These are phyloP conservation scores for Corylus heterophylla DNA, from an alignment of 306 rosid genomes.

Conservation along the genomic window DNA sequence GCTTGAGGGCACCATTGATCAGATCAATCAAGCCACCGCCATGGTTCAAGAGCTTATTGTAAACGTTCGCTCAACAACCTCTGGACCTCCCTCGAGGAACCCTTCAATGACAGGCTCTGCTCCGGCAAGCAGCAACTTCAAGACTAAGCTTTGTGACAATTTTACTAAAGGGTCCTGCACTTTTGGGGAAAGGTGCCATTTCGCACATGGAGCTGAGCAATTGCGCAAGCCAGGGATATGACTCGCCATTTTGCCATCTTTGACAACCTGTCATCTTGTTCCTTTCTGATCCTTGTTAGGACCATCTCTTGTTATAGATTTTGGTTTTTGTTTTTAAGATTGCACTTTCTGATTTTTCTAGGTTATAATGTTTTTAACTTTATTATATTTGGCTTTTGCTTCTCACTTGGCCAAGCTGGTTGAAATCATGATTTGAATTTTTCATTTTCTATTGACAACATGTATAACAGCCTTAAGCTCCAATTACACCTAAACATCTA, in stretches of 20 bases:
- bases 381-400: neutral
- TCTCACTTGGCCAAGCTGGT: neutral
- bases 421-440: neutral
- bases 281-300: neutral
- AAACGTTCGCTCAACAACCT: constrained; percentile 57
- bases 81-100: constrained; percentile 49
- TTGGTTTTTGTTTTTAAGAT: neutral
- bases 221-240: constrained; percentile 58
- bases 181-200: constrained; percentile 85
- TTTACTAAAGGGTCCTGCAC: constrained; percentile 75
- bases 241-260: neutral
- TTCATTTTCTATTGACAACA: neutral
- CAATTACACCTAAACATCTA: too few relatives aligned
- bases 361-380: neutral
- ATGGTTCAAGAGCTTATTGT: constrained; percentile 81
- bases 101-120: constrained; percentile 27
- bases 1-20: constrained; percentile 81
- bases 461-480: too few relatives aligned
- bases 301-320: neutral
- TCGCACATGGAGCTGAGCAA: constrained; percentile 77
- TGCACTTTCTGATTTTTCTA: neutral
- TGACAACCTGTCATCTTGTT: neutral
- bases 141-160: constrained; percentile 79
- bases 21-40: constrained; percentile 74
- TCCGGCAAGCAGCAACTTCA: constrained; percentile 52